phyloP scores from a whole-genome alignment of 306 rosid species.

The Aeschynomene evenia region DNA sequence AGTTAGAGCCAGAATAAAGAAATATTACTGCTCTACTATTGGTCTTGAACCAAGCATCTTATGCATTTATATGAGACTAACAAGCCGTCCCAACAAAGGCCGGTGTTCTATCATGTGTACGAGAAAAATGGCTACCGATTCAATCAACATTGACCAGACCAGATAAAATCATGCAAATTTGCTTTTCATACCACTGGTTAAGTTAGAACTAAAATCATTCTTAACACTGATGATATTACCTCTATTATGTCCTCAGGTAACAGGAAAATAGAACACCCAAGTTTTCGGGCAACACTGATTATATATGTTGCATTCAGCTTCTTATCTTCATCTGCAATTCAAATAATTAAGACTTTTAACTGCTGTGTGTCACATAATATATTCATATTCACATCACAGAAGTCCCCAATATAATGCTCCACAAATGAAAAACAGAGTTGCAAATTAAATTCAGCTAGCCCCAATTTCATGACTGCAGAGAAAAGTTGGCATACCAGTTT shows the following conservation, averaged over 20 bases:
- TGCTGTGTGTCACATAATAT: constrained; percentile 1
- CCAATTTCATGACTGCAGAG: neutral
- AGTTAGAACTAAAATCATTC: constrained; percentile 13
- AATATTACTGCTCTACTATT: neutral
- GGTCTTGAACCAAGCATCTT: neutral
- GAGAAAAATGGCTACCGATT: neutral
- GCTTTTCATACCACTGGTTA: neutral
- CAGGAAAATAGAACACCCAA: constrained; percentile 96
- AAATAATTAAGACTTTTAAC: constrained; percentile 14
- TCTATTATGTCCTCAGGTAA: constrained; percentile 95
- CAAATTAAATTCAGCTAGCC: constrained; percentile 18
- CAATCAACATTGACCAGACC: neutral
- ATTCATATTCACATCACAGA: constrained; percentile 21
- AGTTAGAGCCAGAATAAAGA: neutral
- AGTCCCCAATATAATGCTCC: constrained; percentile 20
- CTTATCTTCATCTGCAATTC: constrained; percentile 89
- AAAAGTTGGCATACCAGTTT: constrained; percentile 63
- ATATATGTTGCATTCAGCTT: constrained; percentile 94
- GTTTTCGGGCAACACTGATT: constrained; percentile 97
- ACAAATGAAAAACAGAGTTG: constrained; percentile 5
- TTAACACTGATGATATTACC: constrained; percentile 41
- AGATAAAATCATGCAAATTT: constrained; percentile 7
- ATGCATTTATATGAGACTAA: neutral
- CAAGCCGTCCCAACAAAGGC: neutral
- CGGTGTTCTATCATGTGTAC: neutral